These are phyloP conservation scores for Calonectria hawksworthii DNA, from an alignment of 2,329 filamentous ascomycete genomes.

Conservation along the genomic window DNA sequence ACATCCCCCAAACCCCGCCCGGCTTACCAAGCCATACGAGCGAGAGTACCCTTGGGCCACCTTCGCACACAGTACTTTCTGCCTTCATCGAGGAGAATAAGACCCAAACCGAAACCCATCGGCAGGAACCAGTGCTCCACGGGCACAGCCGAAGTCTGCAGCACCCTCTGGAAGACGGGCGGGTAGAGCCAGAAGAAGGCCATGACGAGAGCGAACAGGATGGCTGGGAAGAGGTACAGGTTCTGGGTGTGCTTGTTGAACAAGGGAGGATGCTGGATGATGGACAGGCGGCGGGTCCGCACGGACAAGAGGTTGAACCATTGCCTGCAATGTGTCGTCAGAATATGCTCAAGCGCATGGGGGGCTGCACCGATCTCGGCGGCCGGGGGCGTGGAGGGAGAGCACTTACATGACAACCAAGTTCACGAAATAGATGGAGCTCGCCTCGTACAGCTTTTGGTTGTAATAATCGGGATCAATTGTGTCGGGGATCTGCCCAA, in stretches of 20 bases:
- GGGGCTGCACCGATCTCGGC: slow-evolving; percentile 26
- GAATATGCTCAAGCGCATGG: slow-evolving; percentile 5
- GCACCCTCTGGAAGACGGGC: slow-evolving; percentile 71
- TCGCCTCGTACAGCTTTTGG: slow-evolving; percentile 72
- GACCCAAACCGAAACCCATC: slow-evolving; percentile 72
- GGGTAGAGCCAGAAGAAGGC: slow-evolving; percentile 80
- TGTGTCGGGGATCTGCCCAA: slow-evolving; percentile 65
- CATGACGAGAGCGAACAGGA: slow-evolving; percentile 77
- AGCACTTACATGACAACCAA: slow-evolving; percentile 77
- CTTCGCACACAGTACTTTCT: slow-evolving; percentile 32
- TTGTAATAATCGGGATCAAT: slow-evolving; percentile 68
- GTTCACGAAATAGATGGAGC: slow-evolving; percentile 84
- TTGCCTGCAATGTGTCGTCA: slow-evolving; percentile 56
- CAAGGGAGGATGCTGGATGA: slow-evolving; percentile 80
- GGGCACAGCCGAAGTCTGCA: slow-evolving; percentile 74
- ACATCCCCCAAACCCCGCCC: background rate
- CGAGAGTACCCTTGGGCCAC: slow-evolving; percentile 28
- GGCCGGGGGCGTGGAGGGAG: background rate
- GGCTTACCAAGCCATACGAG: slow-evolving; percentile 30
- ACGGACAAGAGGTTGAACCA: slow-evolving; percentile 82
- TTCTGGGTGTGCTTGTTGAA: slow-evolving; percentile 78
- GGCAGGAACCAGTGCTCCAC: slow-evolving; percentile 84
- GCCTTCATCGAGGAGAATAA: slow-evolving; percentile 30
- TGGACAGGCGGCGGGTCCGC: slow-evolving; percentile 73
- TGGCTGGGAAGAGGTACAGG: slow-evolving; percentile 77